A percentile compares a stretch with the other conserved stretches of the same genome.
These are phyloP conservation scores for Aspergillus saccharolyticus DNA, from an alignment of 495 filamentous ascomycete genomes.

Conservation along the genomic window DNA sequence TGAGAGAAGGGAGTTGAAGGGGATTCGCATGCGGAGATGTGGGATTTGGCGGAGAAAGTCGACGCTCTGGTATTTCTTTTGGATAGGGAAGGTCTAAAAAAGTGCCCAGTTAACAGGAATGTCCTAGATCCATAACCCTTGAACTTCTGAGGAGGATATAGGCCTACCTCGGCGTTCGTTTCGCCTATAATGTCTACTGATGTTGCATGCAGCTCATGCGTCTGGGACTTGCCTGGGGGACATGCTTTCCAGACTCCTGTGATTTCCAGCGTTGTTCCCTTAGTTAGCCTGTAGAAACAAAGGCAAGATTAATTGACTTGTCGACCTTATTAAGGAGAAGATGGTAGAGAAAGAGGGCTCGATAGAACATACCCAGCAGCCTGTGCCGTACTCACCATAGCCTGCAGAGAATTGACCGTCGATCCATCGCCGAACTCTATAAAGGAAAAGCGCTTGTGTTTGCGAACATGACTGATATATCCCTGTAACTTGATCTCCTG, in stretches of 20 bases:
- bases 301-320: constrained; percentile 2
- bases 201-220: constrained; percentile 71
- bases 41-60: constrained; percentile 87
- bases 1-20: constrained; percentile 72
- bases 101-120: background rate
- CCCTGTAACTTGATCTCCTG: constrained; percentile 62
- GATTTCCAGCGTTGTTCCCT: constrained; percentile 73
- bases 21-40: constrained; percentile 81
- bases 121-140: background rate
- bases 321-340: constrained; percentile 1
- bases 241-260: constrained; percentile 76
- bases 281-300: constrained; percentile 56
- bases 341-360: background rate
- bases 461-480: constrained; percentile 77
- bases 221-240: constrained; percentile 61
- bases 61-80: constrained; percentile 87
- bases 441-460: constrained; percentile 79
- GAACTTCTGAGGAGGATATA: background rate
- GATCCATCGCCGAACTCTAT: constrained; percentile 87
- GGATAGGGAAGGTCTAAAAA: constrained; percentile 77
- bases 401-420: constrained; percentile 72
- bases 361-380: constrained; percentile 65
- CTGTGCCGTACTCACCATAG: constrained; percentile 67
- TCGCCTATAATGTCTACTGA: constrained; percentile 65
- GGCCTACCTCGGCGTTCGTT: constrained; percentile 69